A percentile compares a stretch with the other conserved stretches of the same genome.
Conservation (phyloP, 768 basidiomycete species). For the Lyophyllum shimeji region DNA sequence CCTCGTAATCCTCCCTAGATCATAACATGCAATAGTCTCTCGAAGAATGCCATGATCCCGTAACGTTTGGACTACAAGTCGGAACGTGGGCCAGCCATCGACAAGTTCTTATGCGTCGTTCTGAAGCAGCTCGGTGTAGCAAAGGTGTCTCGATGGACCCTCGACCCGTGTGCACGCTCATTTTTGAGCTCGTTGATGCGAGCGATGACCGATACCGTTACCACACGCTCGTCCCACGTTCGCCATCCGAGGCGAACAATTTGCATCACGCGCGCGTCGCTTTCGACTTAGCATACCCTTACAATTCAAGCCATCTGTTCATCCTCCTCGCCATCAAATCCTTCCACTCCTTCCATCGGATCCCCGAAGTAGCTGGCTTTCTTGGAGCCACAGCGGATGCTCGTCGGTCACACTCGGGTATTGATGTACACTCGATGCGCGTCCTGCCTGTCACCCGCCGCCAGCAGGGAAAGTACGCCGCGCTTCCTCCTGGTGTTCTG, state of each 20-base stretch:
- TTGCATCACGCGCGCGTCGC: not conserved
- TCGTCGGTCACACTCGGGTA: not conserved
- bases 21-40: not conserved
- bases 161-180: not conserved
- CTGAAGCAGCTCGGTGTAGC: not conserved
- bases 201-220: not conserved
- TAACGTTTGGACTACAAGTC: not conserved
- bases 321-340: conserved; percentile 2
- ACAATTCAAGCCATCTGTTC: not conserved
- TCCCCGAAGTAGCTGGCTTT: not conserved
- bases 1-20: not conserved
- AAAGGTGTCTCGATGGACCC: not conserved
- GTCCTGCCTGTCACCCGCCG: not conserved
- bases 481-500: not conserved
- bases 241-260: not conserved
- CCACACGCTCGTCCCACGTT: not conserved
- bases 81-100: not conserved
- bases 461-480: not conserved
- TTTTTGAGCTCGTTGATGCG: conserved; percentile 3
- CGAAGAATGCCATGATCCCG: not conserved
- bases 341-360: not conserved
- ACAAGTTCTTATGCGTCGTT: not conserved
- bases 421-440: not conserved
- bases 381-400: not conserved
- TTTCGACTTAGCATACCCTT: conserved; percentile 1